Evolutionary conservation across 2,329 filamentous ascomycete genomes (phyloP).

Genomic region (Biscogniauxia mediterranea): DNA sequence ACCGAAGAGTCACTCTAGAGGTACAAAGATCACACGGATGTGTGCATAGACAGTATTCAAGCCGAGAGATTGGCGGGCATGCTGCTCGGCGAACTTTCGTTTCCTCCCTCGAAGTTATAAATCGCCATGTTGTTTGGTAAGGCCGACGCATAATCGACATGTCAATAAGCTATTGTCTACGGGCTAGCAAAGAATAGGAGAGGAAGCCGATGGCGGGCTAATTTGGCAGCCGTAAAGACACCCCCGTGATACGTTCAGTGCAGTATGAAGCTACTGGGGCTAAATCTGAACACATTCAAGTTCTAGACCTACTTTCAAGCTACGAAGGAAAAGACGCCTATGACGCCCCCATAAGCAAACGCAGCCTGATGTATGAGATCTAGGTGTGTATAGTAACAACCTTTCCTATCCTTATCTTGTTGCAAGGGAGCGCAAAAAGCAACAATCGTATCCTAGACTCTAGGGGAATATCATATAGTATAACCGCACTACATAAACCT

Average conservation of each 20-base stretch:
- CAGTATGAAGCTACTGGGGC: not conserved
- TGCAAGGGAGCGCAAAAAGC: too few relatives aligned
- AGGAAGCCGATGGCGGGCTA: not conserved
- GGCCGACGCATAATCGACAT: not conserved
- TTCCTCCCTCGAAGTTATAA: not conserved
- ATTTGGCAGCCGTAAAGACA: not conserved
- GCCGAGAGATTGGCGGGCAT: not conserved
- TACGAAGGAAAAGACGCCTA: not conserved
- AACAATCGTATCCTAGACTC: too few relatives aligned
- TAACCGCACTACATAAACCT: too few relatives aligned
- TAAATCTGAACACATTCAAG: not conserved
- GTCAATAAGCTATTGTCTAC: constrained; percentile 1
- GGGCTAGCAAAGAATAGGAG: not conserved
- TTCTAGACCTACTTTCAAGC: not conserved
- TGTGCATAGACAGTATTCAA: not conserved
- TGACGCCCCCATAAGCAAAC: not conserved
- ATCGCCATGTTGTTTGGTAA: not conserved
- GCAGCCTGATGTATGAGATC: not conserved
- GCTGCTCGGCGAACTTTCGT: not conserved
- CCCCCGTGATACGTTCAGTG: not conserved
- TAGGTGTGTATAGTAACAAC: not conserved
- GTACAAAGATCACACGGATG: not conserved
- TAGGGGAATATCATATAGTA: too few relatives aligned
- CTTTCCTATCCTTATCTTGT: too few relatives aligned
- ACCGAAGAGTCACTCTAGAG: constrained; percentile 2